These are phyloP conservation scores for Phialophora tarda DNA, from an alignment of 2,329 filamentous ascomycete genomes.

Conservation along the genomic window DNA sequence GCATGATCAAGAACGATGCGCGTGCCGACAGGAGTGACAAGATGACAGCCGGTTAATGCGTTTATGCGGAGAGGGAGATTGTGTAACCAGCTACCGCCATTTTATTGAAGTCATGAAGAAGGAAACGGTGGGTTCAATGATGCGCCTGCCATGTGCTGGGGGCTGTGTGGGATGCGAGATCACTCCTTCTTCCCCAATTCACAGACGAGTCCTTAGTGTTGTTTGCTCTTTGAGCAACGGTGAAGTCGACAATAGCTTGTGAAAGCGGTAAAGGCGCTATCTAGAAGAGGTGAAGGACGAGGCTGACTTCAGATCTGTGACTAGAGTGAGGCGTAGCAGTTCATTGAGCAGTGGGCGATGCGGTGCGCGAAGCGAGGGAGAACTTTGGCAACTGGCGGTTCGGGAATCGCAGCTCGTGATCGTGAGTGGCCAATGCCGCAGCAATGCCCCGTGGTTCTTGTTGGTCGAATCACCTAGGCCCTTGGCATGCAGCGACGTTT, in stretches of 20 bases:
- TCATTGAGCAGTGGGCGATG: background rate
- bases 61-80: background rate
- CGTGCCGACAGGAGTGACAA: background rate
- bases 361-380: conserved; percentile 7
- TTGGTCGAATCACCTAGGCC: background rate
- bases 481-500: background rate
- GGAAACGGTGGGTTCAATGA: background rate
- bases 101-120: background rate
- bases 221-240: background rate
- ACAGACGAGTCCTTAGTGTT: background rate
- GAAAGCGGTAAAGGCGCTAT: background rate
- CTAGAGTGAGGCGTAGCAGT: conserved; percentile 9
- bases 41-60: background rate
- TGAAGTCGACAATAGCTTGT: background rate
- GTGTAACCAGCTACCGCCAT: background rate
- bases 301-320: conserved; percentile 5
- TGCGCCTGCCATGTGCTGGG: conserved; percentile 4
- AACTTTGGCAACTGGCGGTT: conserved; percentile 8
- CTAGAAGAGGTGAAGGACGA: background rate
- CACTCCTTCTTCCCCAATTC: background rate
- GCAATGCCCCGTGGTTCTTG: background rate
- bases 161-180: conserved; percentile 2
- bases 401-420: background rate
- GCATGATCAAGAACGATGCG: conserved; percentile 30
- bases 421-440: background rate